phyloP scores from a whole-genome alignment of 148 eudicot species.

The Arbutus unedo region DNA sequence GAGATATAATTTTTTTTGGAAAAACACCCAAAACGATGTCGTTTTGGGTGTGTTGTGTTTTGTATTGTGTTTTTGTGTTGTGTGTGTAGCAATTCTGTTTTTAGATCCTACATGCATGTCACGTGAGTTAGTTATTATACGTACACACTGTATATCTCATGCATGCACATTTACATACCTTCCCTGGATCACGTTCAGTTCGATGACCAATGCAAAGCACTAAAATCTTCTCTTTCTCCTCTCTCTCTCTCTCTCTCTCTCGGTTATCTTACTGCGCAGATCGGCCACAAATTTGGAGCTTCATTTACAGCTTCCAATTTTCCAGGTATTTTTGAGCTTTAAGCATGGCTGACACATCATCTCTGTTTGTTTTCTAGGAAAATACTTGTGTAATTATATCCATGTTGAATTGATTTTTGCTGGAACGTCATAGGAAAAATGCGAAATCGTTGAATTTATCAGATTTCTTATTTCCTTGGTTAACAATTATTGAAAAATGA shows the following conservation, averaged over 20 bases:
- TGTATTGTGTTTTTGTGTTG: too few species aligned
- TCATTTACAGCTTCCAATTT: not conserved
- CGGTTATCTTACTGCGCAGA: not conserved
- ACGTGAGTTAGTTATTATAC: conserved; percentile 8
- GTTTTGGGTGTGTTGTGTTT: too few species aligned
- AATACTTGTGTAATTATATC: not conserved
- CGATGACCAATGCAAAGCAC: not conserved
- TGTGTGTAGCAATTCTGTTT: too few species aligned
- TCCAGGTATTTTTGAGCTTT: conserved; percentile 11
- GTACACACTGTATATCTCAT: not conserved
- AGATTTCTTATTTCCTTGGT: not conserved
- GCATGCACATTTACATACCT: not conserved
- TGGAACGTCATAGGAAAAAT: not conserved
- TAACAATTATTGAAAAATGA: not conserved
- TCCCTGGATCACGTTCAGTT: conserved; percentile 1
- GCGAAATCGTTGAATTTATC: not conserved
- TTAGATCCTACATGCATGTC: not conserved
- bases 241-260: conserved; percentile 5
- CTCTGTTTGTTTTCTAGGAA: not conserved
- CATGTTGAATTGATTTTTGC: not conserved
- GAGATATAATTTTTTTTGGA: too few species aligned
- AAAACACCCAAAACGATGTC: too few species aligned
- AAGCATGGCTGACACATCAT: not conserved
- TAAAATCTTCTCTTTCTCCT: not conserved
- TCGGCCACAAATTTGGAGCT: conserved; percentile 4